A percentile compares a stretch with the other conserved stretches of the same genome.
These are phyloP conservation scores for Tuber melanosporum DNA, from an alignment of 495 filamentous ascomycete genomes.

Conservation along the genomic window DNA sequence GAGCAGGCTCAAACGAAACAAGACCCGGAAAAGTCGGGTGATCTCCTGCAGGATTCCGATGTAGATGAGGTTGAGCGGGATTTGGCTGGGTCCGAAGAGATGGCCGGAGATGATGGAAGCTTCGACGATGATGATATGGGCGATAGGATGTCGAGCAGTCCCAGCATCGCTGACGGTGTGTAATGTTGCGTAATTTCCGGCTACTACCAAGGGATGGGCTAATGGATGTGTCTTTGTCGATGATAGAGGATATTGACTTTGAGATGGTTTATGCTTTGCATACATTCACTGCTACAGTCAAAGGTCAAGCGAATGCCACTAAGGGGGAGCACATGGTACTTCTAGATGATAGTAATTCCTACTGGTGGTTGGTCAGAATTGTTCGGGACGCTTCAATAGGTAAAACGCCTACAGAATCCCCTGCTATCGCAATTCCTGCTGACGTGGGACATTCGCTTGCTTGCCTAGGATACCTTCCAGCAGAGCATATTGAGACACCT, in stretches of 20 bases:
- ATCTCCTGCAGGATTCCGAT: conserved; percentile 49
- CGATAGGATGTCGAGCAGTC: conserved; percentile 96
- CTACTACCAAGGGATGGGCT: conserved; percentile 59
- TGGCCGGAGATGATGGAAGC: conserved; percentile 62
- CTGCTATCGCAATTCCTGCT: neutral
- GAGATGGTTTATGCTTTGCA: conserved; percentile 98
- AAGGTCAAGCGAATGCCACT: conserved; percentile 94
- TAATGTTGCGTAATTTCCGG: conserved; percentile 57
- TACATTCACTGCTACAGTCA: conserved; percentile 94
- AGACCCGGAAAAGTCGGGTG: conserved; percentile 48
- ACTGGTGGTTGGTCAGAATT: conserved; percentile 98
- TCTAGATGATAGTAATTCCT: conserved; percentile 98
- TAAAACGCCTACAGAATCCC: conserved; percentile 42
- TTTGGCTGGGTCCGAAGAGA: conserved; percentile 47
- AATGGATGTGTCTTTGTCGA: conserved; percentile 60
- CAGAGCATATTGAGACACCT: conserved; percentile 97
- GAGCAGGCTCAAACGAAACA: conserved; percentile 63
- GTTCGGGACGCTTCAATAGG: conserved; percentile 97
- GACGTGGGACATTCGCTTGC: conserved; percentile 7
- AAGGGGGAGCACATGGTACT: conserved; percentile 99
- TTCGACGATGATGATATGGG: conserved; percentile 78
- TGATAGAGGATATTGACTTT: conserved; percentile 96
- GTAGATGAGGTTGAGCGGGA: conserved; percentile 45
- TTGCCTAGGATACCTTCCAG: conserved; percentile 77
- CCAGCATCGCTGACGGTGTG: conserved; percentile 98